Conservation (phyloP, 768 basidiomycete genomes). For the Scleroderma citrinum region DNA sequence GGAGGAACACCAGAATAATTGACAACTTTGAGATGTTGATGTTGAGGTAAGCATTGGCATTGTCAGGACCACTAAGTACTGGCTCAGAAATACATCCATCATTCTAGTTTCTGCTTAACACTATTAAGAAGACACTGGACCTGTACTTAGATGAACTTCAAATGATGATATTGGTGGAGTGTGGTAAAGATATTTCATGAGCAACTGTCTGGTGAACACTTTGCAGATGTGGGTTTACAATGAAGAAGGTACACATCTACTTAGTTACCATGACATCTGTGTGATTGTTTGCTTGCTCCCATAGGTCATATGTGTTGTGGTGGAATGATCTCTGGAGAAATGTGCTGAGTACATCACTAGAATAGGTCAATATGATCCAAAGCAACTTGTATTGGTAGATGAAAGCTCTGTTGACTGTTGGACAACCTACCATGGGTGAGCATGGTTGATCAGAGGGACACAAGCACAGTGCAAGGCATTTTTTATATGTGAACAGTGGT, state of each 20-base stretch:
- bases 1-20: no score
- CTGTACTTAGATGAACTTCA: conserved; percentile 2
- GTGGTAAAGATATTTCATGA: neutral
- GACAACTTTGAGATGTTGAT: no score
- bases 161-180: neutral
- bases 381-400: conserved; percentile 22
- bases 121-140: no score
- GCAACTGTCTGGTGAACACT: conserved; percentile 1
- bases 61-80: no score
- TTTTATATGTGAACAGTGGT: conserved; percentile 19
- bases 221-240: neutral
- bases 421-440: conserved; percentile 13
- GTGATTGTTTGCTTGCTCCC: neutral
- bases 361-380: conserved; percentile 3
- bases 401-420: conserved; percentile 24
- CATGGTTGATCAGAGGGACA: neutral
- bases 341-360: neutral
- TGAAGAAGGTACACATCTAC: conserved; percentile 6
- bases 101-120: no score
- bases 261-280: neutral
- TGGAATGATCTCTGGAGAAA: neutral
- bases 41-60: no score
- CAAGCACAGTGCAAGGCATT: conserved; percentile 1
- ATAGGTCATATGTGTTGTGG: neutral
- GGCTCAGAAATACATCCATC: no score